Evolutionary conservation across 352 stramenopile genomes (phyloP), one percentile per base, ranked within the genome.

Genomic region (Lagenidium sp.): DNA sequence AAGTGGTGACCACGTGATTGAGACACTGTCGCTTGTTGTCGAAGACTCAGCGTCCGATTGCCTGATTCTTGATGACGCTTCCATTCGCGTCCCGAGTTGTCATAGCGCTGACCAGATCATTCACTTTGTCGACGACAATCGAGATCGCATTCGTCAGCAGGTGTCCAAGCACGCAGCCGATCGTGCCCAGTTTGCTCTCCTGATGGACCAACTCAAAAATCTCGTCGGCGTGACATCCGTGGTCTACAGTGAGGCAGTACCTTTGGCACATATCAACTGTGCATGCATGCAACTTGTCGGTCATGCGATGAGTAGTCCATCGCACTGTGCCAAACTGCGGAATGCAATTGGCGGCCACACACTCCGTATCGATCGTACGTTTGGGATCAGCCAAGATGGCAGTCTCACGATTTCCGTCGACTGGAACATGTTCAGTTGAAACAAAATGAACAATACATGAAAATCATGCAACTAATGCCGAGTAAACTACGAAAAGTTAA

Each of bases 11-110:
- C 57, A 55, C 1, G 28, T 85, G 19, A 30, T 79, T 19, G 58
- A 77, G 30, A 62, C 54, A 29, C 23, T 75, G 6, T 35, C 36
- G 7, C 41, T 85, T 23, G 57, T 75, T 1, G 53, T 85, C 4
- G 72, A 85, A 54, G 68, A 79, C 11, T 23, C 35, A 3, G 57
- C 42, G 21, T 55, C 58, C 6, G 37, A 60, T 0, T 85, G 68
- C 55, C 43, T 47, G 15, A 48, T 85, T 15, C 45, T 82, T 7
- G 53, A 65, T 11, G 69, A 69, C 23, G 68, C 66, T 6, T 24
- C 51, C 41, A 53, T 82, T 1, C 65, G 61, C 43, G 68, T 59
- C 6, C 44, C 37, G 42, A 80, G 16, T 28, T 68, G 40, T 44
- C 12, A 28, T 10, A 25, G 37, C 15, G 46, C 42, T 2, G 8